Evolutionary conservation across 2,329 filamentous ascomycete genomes (phyloP), one percentile per base, ranked within the genome.

Genomic region (Nannizzia gypsea): DNA sequence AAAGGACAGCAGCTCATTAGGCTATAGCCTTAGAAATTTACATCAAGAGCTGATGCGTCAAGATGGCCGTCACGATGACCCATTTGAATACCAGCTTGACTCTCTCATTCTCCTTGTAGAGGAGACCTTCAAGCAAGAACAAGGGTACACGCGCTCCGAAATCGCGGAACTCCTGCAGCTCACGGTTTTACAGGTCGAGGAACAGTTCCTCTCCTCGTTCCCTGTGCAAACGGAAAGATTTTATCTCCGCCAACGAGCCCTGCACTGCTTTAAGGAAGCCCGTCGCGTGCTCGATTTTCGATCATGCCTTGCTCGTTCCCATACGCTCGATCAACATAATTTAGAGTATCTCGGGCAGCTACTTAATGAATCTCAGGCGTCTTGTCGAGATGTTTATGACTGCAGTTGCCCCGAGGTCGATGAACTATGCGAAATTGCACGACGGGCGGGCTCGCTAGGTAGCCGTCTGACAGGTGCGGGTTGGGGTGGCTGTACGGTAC

Each of bases 401-500:
- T 97, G 92, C 77, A 93, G 88, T 67, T 95, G 89, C 67, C 85
- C 88, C 0, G 91, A 97, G 73, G 82, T 97, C n/a, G 92, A 99
- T 71, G 81, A 89, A 63, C 82, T 99, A 40, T 97, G 92, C 73
- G 73, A 79, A 42, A 86, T 97, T 65, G 91, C 91, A 0, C 80
- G 85, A 28, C 79, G 78, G 15, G 88, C 88, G 0, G 93, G 93
- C 1, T 84, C 88, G 17, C 90, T 90, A 70, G 93, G 92, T 28
- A 90, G 88, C 66, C 80, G 92, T 26, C 76, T 96, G 66, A 97
- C 92, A 0, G 93, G 93, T 42, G 93, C 93, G 0, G 93, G 93
- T 2, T 99, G 93, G 93, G 93, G 93, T 63, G 93, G 93, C 1
- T 97, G 93, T 76, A 93, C 84, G 62, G 92, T 99, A 61, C 93